Evolutionary conservation across 768 basidiomycete species (phyloP), one percentile per base, ranked within the genome.

Genomic region (Dioszegia aurantiaca): DNA sequence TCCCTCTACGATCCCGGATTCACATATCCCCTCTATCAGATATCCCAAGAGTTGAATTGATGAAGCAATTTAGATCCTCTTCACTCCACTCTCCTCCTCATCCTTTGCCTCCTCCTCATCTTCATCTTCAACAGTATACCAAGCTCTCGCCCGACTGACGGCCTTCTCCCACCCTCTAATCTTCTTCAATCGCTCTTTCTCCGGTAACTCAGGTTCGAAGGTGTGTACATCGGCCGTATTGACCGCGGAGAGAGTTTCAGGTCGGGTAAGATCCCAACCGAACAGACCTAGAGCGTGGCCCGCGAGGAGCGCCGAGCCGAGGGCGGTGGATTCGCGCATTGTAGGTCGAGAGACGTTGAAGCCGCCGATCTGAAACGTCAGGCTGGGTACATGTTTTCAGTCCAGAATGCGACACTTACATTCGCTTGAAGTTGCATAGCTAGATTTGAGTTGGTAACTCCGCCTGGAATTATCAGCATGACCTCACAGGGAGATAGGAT

Each of bases 241-340:
- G 37, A 97, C 92, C 63, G 88, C 83, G 10, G 78, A 77, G 12
- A 99, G 81, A 19, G 92, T 89, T 75, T 89, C 86, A 0, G 93
- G 92, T 33, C 84, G 83, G 44, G 78, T 80, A 53, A 98, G 78
- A 76, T 98, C 86, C 95, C 95, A 98, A 46, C 91, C 94, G 69
- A 89, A 93, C 23, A 97, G 80, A 5, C 82, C 79, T 48, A 98
- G 82, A 1, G 95, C 91, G 36, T 88, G 83, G 26, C 89, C 95
- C 16, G 95, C 95, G 28, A 95, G 85, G 55, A 99, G 80, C 23
- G 95, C 95, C 9, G 92, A 90, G 19, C 95, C 95, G 47, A 99
- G 81, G 1, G 95, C 95, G 16, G 95, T 99, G 2, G 90, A 93
- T 77, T 99, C 95, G 74, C 94, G 81, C 95, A 99, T 99, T 72